These are phyloP conservation scores for Fusarium musae DNA, from an alignment of 2,329 filamentous ascomycete species.

Conservation along the genomic window DNA sequence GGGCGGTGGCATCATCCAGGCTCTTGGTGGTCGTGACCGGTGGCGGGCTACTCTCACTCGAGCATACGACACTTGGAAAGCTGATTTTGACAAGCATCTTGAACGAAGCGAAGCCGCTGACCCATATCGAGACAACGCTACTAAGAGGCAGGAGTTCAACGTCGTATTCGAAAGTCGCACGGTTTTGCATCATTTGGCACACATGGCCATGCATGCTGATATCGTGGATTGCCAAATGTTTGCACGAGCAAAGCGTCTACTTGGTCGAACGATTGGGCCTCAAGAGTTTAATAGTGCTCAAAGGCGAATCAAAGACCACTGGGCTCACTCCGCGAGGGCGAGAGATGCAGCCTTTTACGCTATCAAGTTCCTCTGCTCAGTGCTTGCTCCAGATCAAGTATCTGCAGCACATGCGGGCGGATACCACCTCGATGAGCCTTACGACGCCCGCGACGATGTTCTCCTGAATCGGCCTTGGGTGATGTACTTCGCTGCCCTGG, in stretches of 20 bases:
- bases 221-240: constrained; percentile 98
- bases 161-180: constrained; percentile 86
- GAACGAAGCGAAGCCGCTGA: constrained; percentile 66
- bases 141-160: constrained; percentile 70
- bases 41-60: constrained; percentile 88
- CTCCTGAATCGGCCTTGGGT: constrained; percentile 95
- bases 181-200: constrained; percentile 90
- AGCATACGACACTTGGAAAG: constrained; percentile 94
- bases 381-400: constrained; percentile 69
- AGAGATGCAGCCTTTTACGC: constrained; percentile 94
- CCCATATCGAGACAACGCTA: constrained; percentile 65
- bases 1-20: constrained; percentile 75
- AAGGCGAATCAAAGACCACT: constrained; percentile 85
- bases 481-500: constrained; percentile 89
- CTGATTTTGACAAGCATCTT: constrained; percentile 86
- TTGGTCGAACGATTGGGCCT: constrained; percentile 85
- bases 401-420: constrained; percentile 52
- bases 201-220: constrained; percentile 98
- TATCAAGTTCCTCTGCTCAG: constrained; percentile 86
- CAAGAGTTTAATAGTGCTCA: constrained; percentile 84
- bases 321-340: constrained; percentile 89
- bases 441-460: constrained; percentile 87
- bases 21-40: constrained; percentile 87
- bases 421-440: constrained; percentile 62
- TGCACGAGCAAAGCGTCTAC: constrained; percentile 83